Conservation (phyloP, 2,329 filamentous ascomycete species). For the Phaeoacremonium minimum region DNA sequence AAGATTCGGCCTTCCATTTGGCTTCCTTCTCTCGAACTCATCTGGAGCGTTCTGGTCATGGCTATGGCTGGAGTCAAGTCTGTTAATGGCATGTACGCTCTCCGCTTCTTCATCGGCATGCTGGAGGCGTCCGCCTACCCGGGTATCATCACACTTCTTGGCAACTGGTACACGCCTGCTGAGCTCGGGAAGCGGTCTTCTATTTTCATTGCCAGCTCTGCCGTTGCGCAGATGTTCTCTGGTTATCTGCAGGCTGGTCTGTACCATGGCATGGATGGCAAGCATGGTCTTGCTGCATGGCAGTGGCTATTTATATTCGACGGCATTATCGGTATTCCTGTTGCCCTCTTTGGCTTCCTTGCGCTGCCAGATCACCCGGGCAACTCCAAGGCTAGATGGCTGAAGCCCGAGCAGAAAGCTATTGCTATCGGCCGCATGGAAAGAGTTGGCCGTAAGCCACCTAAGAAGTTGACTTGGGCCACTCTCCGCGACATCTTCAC, state of each 20-base stretch:
- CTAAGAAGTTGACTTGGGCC: conserved; percentile 18
- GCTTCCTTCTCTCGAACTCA: conserved; percentile 29
- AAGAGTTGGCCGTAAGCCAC: conserved; percentile 19
- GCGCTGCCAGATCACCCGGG: conserved; percentile 24
- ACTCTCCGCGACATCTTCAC: not conserved
- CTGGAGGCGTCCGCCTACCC: conserved; percentile 29
- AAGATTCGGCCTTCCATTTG: conserved; percentile 33
- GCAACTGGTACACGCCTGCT: conserved; percentile 33
- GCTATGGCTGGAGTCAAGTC: conserved; percentile 26
- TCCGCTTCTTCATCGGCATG: conserved; percentile 35
- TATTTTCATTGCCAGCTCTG: conserved; percentile 29
- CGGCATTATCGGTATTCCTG: conserved; percentile 24
- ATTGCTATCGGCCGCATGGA: conserved; percentile 22
- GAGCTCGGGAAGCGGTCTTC: conserved; percentile 19
- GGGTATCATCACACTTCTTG: conserved; percentile 26
- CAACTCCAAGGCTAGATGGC: conserved; percentile 16
- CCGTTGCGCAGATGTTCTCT: conserved; percentile 32
- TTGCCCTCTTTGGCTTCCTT: conserved; percentile 22
- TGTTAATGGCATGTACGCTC: conserved; percentile 25
- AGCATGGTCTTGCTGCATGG: conserved; percentile 6
- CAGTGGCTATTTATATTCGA: conserved; percentile 10
- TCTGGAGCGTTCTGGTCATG: conserved; percentile 25
- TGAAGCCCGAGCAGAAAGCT: conserved; percentile 16
- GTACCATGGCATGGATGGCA: conserved; percentile 5
- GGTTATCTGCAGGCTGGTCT: conserved; percentile 15